phyloP scores from a whole-genome alignment of 2,329 filamentous ascomycete genomes.

The Colletotrichum tropicicola region DNA sequence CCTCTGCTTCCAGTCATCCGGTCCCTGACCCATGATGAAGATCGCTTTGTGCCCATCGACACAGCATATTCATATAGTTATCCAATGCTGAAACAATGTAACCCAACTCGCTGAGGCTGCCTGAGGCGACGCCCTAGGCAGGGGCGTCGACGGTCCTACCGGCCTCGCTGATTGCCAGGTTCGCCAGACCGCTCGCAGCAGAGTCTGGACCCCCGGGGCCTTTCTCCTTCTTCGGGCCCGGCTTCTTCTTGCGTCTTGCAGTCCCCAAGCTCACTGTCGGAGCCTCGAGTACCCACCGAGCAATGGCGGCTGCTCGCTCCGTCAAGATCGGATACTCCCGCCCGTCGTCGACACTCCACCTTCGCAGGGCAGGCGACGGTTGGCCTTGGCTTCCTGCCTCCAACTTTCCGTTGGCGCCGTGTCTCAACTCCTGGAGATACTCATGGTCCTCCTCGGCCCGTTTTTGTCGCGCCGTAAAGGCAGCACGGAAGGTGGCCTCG shows the following conservation, averaged over 20 bases:
- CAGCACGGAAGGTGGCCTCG: constrained; percentile 70
- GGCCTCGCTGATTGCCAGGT: neutral
- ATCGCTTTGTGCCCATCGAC: no score
- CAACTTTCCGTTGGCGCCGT: constrained; percentile 34
- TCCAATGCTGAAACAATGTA: neutral
- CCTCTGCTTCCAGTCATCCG: no score
- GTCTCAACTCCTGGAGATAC: constrained; percentile 8
- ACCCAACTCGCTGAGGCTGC: neutral
- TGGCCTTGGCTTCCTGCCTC: constrained; percentile 1
- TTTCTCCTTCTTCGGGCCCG: constrained; percentile 2
- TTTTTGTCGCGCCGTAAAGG: constrained; percentile 68
- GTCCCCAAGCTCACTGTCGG: constrained; percentile 49
- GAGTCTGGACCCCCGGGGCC: neutral
- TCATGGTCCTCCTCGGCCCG: constrained; percentile 63
- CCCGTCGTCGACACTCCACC: constrained; percentile 71
- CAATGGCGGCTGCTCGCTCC: constrained; percentile 74
- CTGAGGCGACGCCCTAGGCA: neutral
- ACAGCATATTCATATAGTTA: no score
- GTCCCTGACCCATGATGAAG: no score
- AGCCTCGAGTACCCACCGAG: constrained; percentile 73
- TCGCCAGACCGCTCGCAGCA: neutral
- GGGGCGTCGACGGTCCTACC: constrained; percentile 1
- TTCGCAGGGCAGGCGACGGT: constrained; percentile 46
- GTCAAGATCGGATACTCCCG: constrained; percentile 76
- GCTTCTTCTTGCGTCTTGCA: constrained; percentile 48